Base-by-base conservation (phyloP, 305 asterid genomes). In the Plantago coronopus region DNA sequence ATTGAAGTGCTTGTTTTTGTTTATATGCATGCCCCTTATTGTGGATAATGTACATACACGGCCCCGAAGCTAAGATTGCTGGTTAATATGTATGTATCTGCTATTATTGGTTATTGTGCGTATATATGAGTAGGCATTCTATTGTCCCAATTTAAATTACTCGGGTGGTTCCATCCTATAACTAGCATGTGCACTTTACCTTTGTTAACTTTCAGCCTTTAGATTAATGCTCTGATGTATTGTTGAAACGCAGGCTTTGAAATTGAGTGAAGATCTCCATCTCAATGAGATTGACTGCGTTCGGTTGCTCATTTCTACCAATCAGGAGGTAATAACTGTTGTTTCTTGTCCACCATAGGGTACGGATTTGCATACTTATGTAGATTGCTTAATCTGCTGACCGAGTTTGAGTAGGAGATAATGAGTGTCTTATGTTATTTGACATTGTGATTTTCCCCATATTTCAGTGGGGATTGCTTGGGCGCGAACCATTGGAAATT, bases 231-330 rank as follows among this genome's bases (percentile, higher is more conserved):
- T 67, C 45, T 48, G 19, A 54, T 57, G 19, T 68, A 57, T 23
- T 59, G 37, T 64, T 79, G 49, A 48, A 27, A 66, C 50, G 54
- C 68, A 93, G 97, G 94, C 91, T 54, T 71, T 93, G 55, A 93
- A 85, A 73, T 79, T 93, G 82, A 93, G 99, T 59, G 97, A 87
- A 17, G 99, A 89, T 77, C 94, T 89, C 67, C 96, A 85, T 78
- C 97, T 93, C 69, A 93, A 89, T 75, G 97, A 93, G 80, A 77
- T 93, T 72, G 89, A 87, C 62, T 87, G 94, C 38, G 94, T 85
- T 67, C 81, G 85, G 21, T 83, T 93, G 85, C 85, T 93, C 50
- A 74, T 89, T 69, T 74, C 89, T 62, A 85, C 90, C 76, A 93
- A 93, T 69, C 96, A 93, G 78, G 96, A 93, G 97, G 99, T 93